Conservation (phyloP, 2,329 filamentous ascomycete species). For the Monilinia aucupariae region DNA sequence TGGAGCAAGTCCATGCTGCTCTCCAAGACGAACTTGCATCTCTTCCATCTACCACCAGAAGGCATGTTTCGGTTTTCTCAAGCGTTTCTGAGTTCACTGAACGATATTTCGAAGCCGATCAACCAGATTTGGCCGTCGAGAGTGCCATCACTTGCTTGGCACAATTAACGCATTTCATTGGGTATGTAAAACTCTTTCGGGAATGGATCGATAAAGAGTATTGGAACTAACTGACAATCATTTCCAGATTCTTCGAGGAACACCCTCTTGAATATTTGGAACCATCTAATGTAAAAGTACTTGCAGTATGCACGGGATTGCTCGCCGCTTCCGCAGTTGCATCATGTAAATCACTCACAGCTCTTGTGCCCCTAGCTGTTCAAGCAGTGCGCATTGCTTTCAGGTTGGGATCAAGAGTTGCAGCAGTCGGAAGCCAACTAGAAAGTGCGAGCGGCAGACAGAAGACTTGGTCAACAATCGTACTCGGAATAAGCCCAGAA, state of each 20-base stretch:
- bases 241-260: conserved; percentile 15
- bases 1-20: conserved; percentile 51
- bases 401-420: conserved; percentile 30
- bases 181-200: conserved; percentile 42
- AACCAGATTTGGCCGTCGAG: conserved; percentile 57
- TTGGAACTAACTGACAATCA: background rate
- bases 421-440: conserved; percentile 29
- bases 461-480: conserved; percentile 25
- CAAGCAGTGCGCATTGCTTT: conserved; percentile 34
- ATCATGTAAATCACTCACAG: conserved; percentile 28
- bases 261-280: conserved; percentile 13
- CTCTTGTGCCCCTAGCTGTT: conserved; percentile 34
- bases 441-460: conserved; percentile 17
- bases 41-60: conserved; percentile 51
- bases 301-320: conserved; percentile 33
- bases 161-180: conserved; percentile 64
- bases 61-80: conserved; percentile 55
- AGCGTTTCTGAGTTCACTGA: conserved; percentile 60
- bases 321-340: conserved; percentile 34
- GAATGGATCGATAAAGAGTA: background rate
- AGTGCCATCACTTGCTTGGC: conserved; percentile 59
- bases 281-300: conserved; percentile 10
- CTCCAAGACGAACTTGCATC: conserved; percentile 54
- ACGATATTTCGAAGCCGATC: conserved; percentile 51
- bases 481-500: conserved; percentile 21